These are phyloP conservation scores for Fraxinus ornus DNA, from an alignment of 305 asterid species.

Conservation along the genomic window DNA sequence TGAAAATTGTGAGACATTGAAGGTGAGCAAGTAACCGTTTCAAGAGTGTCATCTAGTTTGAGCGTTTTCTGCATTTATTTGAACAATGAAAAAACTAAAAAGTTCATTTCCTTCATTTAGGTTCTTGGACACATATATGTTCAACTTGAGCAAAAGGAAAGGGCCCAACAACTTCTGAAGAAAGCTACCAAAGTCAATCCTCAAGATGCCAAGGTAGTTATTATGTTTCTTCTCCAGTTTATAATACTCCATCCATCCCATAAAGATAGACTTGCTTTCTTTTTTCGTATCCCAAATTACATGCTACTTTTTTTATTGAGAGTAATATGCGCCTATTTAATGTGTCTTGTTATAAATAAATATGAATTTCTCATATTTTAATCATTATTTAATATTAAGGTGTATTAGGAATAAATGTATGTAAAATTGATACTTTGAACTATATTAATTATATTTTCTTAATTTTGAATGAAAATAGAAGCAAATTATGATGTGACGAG, in stretches of 20 bases:
- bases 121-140: slow-evolving; percentile 80
- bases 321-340: not conserved
- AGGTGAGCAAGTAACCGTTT: slow-evolving; percentile 50
- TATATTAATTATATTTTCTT: not conserved
- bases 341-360: not conserved
- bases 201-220: slow-evolving; percentile 82
- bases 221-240: not conserved
- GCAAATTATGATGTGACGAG: too few species aligned
- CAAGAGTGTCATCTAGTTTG: not conserved
- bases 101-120: slow-evolving; percentile 38
- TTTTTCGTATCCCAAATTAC: not conserved
- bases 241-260: not conserved
- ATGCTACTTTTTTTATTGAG: not conserved
- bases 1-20: slow-evolving; percentile 80
- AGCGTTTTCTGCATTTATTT: slow-evolving; percentile 9
- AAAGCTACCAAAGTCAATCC: slow-evolving; percentile 92
- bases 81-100: slow-evolving; percentile 20
- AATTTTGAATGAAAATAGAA: too few species aligned
- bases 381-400: too few species aligned
- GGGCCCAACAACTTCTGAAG: slow-evolving; percentile 75
- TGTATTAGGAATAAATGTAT: not conserved
- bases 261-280: too few species aligned
- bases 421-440: not conserved
- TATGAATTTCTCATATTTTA: not conserved
- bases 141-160: slow-evolving; percentile 86